phyloP scores from a whole-genome alignment of 257 asterid species.

The Cruciata laevipes region DNA sequence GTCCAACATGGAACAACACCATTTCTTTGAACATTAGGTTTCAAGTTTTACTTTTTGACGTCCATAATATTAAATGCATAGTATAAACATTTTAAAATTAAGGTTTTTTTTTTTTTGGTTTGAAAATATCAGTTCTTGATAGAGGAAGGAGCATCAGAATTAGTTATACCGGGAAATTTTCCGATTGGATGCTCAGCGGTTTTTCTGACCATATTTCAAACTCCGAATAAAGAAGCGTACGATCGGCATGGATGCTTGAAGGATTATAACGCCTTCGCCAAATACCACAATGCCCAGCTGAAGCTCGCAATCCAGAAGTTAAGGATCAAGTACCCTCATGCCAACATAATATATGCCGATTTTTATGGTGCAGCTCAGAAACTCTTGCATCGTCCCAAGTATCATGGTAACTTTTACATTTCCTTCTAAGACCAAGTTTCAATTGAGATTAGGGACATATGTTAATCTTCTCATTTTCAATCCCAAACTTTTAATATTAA shows the following conservation, averaged over 20 bases:
- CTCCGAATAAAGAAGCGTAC: slow-evolving; percentile 42
- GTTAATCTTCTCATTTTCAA: too few relatives aligned
- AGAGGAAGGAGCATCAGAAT: slow-evolving; percentile 68
- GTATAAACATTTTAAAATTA: too few relatives aligned
- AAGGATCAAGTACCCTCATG: slow-evolving; percentile 44
- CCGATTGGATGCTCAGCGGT: slow-evolving; percentile 77
- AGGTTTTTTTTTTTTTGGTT: not conserved
- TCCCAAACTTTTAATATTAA: too few relatives aligned
- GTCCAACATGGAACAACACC: too few relatives aligned
- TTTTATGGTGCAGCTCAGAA: slow-evolving; percentile 58
- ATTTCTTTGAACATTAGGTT: too few relatives aligned
- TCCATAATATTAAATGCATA: too few relatives aligned
- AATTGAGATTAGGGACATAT: too few relatives aligned
- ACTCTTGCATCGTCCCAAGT: slow-evolving; percentile 51
- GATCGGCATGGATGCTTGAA: slow-evolving; percentile 66
- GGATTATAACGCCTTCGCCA: slow-evolving; percentile 52
- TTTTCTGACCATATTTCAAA: slow-evolving; percentile 53
- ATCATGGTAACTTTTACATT: slow-evolving; percentile 33
- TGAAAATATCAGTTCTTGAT: slow-evolving; percentile 34
- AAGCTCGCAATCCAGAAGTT: slow-evolving; percentile 40
- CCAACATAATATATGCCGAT: slow-evolving; percentile 68
- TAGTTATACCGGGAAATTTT: slow-evolving; percentile 64
- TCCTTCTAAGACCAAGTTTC: too few relatives aligned
- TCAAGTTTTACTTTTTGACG: too few relatives aligned
- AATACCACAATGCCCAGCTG: slow-evolving; percentile 56